Percentiles rank a stretch among this genome's conserved stretches.
Evolutionary conservation across 176 grass and related monocot species (phyloP).

Genomic region (Rhynchospora pubera): DNA sequence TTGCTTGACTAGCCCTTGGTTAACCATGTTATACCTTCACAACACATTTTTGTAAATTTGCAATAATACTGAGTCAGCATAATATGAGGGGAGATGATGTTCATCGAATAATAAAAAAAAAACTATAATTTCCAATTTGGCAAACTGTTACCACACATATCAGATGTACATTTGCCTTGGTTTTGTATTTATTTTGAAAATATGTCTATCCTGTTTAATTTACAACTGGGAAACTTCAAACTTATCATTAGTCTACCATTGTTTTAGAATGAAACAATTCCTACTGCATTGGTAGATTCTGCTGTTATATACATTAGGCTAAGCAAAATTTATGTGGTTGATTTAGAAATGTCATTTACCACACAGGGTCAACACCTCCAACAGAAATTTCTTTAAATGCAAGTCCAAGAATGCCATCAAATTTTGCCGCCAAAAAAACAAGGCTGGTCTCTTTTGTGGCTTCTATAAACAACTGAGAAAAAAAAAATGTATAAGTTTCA

Average conservation of each 20-base stretch:
- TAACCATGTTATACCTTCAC: conserved; percentile 51
- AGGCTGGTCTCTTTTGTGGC: conserved; percentile 51
- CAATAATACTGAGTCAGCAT: background rate
- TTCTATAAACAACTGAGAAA: conserved; percentile 65
- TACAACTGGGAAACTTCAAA: background rate
- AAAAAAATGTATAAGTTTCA: background rate
- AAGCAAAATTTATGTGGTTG: background rate
- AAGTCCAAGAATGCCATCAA: conserved; percentile 90
- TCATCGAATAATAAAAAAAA: background rate
- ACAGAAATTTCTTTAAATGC: conserved; percentile 71
- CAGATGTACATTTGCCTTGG: too few species aligned
- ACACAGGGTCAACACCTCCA: conserved; percentile 45
- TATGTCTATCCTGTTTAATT: background rate
- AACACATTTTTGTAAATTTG: background rate
- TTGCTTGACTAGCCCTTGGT: conserved; percentile 44
- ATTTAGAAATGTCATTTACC: conserved; percentile 34
- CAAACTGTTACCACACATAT: background rate
- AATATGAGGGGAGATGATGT: background rate
- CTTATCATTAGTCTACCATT: background rate
- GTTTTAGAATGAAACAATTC: background rate
- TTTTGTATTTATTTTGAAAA: background rate
- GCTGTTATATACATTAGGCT: background rate
- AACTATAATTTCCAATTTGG: background rate
- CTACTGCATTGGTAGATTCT: background rate
- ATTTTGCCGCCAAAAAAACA: conserved; percentile 67